phyloP scores from a whole-genome alignment of 345 rosid species.

The Citrus sp. region DNA sequence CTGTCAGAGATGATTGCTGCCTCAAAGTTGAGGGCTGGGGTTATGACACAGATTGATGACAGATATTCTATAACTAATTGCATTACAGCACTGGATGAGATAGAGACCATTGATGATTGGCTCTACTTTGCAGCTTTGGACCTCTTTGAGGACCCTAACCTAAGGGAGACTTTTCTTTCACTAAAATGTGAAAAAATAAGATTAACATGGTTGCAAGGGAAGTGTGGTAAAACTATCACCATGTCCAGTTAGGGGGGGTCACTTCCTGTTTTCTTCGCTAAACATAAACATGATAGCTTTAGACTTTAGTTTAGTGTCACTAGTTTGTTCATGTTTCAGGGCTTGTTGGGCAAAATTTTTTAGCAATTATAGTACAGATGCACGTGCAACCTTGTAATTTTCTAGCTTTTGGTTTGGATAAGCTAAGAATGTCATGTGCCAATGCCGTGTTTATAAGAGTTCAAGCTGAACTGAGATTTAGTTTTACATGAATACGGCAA shows the following conservation, averaged over 20 bases:
- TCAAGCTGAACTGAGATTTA: background rate
- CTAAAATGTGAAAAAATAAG: conserved; percentile 38
- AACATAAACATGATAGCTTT: background rate
- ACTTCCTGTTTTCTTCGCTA: background rate
- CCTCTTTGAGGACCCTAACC: conserved; percentile 59
- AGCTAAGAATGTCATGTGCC: background rate
- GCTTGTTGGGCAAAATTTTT: background rate
- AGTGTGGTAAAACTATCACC: conserved; percentile 26
- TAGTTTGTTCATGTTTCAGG: conserved; percentile 12
- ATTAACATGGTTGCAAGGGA: conserved; percentile 57
- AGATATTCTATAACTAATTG: conserved; percentile 55
- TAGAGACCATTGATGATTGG: conserved; percentile 45
- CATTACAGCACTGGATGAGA: conserved; percentile 64
- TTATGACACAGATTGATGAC: conserved; percentile 22
- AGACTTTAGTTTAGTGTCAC: background rate
- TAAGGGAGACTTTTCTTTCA: conserved; percentile 62
- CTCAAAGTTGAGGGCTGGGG: conserved; percentile 36
- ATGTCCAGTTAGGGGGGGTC: background rate
- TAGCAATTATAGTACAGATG: background rate
- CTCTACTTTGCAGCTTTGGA: conserved; percentile 65
- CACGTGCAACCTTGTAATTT: background rate
- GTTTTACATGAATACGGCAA: background rate
- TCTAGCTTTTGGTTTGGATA: background rate
- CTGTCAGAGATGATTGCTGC: conserved; percentile 57
- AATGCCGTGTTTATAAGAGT: background rate